Conservation (phyloP, 2,329 filamentous ascomycete genomes). For the Aspergillus cejpii region DNA sequence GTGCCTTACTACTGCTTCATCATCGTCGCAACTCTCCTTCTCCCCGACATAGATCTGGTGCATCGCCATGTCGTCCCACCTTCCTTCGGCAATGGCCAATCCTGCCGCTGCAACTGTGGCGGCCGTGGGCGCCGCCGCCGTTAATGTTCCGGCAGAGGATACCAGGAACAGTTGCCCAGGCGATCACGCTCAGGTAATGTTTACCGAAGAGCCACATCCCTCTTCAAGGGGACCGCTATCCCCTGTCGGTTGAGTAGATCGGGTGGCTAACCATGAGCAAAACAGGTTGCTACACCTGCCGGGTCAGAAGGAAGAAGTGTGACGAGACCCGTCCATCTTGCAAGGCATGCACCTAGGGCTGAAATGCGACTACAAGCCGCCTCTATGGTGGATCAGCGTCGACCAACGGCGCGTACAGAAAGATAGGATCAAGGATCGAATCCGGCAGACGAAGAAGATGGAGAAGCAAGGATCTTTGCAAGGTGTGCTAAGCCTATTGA, state of each 20-base stretch:
- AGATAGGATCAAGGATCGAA: conserved; percentile 89
- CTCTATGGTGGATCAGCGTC: conserved; percentile 92
- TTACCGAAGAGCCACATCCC: neutral
- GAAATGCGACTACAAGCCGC: conserved; percentile 88
- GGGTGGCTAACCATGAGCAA: neutral
- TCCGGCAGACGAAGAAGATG: conserved; percentile 88
- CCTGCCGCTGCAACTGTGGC: neutral
- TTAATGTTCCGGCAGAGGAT: neutral
- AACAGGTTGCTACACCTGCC: conserved; percentile 60
- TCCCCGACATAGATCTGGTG: neutral
- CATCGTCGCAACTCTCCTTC: neutral
- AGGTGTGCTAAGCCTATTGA: conserved; percentile 24
- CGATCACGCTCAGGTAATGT: neutral
- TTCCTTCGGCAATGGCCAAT: neutral
- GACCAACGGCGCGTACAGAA: conserved; percentile 78
- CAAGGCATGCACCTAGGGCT: conserved; percentile 64
- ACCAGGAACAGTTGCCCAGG: neutral
- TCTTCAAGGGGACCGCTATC: no score
- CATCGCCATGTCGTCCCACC: neutral
- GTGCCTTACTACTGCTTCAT: neutral
- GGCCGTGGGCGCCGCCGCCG: neutral
- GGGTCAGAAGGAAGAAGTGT: conserved; percentile 62
- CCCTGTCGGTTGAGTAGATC: no score
- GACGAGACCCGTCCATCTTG: conserved; percentile 58
- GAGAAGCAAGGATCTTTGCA: conserved; percentile 63